Percentiles rank a stretch among this genome's conserved stretches.
phyloP scores from a whole-genome alignment of 495 filamentous ascomycete genomes.

The Annulohypoxylon maeteangense region DNA sequence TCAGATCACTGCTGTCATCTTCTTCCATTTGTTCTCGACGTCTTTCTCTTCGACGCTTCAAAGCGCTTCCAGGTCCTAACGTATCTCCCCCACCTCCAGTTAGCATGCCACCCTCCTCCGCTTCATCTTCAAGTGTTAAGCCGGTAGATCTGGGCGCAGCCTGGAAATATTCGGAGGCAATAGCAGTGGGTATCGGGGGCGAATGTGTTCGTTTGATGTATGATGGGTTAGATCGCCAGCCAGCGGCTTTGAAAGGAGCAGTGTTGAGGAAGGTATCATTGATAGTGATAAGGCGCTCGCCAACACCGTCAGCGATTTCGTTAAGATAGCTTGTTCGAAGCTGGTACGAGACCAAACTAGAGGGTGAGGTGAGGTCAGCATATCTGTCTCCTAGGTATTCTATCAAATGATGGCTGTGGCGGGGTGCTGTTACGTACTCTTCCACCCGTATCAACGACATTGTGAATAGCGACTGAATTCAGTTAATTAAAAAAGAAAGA shows the following conservation, averaged over 20 bases:
- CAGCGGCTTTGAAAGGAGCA: slow-evolving; percentile 93
- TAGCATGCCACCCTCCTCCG: slow-evolving; percentile 82
- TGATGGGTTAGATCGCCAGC: slow-evolving; percentile 82
- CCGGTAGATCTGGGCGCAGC: slow-evolving; percentile 65
- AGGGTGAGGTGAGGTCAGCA: slow-evolving; percentile 14
- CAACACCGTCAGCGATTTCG: slow-evolving; percentile 91
- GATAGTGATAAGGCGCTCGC: slow-evolving; percentile 92
- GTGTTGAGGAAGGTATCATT: slow-evolving; percentile 91
- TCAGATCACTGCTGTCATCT: slow-evolving; percentile 96
- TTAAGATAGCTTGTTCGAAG: slow-evolving; percentile 91
- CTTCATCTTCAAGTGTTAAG: slow-evolving; percentile 75
- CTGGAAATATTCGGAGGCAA: slow-evolving; percentile 90
- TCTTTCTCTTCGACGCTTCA: slow-evolving; percentile 64
- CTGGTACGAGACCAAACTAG: slow-evolving; percentile 91
- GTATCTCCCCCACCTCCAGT: slow-evolving; percentile 79
- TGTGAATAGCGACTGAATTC: slow-evolving; percentile 17
- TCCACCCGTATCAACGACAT: slow-evolving; percentile 98
- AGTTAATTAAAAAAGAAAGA: slow-evolving; percentile 15
- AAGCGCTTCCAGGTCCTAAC: slow-evolving; percentile 70
- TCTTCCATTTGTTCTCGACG: slow-evolving; percentile 86
- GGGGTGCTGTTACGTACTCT: slow-evolving; percentile 72
- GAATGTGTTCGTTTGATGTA: slow-evolving; percentile 93
- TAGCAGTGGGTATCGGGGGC: slow-evolving; percentile 92
- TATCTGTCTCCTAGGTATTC: neutral
- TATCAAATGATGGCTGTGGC: slow-evolving; percentile 7